Conservation (phyloP, 495 filamentous ascomycete species). For the Durotheca rogersii region DNA sequence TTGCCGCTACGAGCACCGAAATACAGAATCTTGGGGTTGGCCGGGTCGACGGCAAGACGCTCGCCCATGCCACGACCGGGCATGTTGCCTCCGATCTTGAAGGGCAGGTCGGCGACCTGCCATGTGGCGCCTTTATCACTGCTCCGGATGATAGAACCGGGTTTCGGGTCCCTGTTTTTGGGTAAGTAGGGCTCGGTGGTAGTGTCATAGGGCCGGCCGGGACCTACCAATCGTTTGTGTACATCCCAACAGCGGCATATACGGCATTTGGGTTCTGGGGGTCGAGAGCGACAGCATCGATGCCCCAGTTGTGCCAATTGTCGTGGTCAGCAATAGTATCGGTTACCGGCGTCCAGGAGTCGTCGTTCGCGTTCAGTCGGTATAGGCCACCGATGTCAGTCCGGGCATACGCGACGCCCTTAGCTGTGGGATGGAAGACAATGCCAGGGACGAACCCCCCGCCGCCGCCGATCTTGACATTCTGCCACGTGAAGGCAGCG, state of each 20-base stretch:
- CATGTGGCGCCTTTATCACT: conserved; percentile 55
- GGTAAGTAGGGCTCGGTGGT: not conserved
- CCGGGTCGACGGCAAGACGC: conserved; percentile 61
- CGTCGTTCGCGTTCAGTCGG: conserved; percentile 50
- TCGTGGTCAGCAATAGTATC: conserved; percentile 52
- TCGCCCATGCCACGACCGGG: conserved; percentile 65
- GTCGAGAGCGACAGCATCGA: conserved; percentile 60
- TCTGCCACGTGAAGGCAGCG: conserved; percentile 49
- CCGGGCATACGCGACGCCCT: conserved; percentile 60
- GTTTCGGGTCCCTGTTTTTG: conserved; percentile 51
- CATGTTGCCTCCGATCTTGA: conserved; percentile 66
- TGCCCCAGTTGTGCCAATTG: conserved; percentile 59
- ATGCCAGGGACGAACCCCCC: conserved; percentile 62
- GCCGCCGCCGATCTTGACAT: conserved; percentile 54
- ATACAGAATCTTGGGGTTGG: conserved; percentile 56
- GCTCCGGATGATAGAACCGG: conserved; percentile 53
- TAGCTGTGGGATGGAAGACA: conserved; percentile 57
- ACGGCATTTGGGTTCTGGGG: conserved; percentile 53
- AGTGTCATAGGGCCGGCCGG: not conserved
- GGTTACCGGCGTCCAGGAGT: conserved; percentile 59
- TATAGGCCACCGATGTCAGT: conserved; percentile 66
- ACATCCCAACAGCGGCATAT: conserved; percentile 60
- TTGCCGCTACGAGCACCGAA: conserved; percentile 62
- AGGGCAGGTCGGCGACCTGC: conserved; percentile 48
- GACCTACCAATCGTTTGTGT: conserved; percentile 56